phyloP scores from a whole-genome alignment of 768 basidiomycete genomes.

The Tylopilus plumbeoviolaceoides region DNA sequence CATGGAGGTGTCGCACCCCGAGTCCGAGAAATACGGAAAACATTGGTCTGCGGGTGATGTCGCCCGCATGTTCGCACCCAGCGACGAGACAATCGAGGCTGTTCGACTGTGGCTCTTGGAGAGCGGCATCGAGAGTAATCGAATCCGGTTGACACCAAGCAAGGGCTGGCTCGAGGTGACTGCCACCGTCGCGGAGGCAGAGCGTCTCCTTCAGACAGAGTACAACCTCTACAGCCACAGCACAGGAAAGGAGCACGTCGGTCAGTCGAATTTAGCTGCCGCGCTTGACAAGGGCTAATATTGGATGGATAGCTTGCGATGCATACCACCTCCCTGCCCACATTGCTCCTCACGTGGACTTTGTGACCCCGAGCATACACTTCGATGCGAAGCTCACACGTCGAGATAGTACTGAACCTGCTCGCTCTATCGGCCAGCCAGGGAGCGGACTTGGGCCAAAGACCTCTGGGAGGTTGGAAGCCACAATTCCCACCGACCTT shows the following conservation, averaged over 20 bases:
- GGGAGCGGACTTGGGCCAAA: too few species aligned
- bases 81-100: constrained; percentile 20
- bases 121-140: constrained; percentile 22
- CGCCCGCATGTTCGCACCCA: constrained; percentile 27
- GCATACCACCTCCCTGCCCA: constrained; percentile 32
- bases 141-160: constrained; percentile 18
- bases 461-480: too few species aligned
- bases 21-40: constrained; percentile 29
- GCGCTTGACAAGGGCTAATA: background rate
- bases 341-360: constrained; percentile 30
- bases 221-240: constrained; percentile 32
- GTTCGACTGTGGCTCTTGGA: constrained; percentile 29
- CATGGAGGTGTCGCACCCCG: constrained; percentile 33
- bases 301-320: constrained; percentile 25
- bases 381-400: constrained; percentile 26
- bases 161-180: constrained; percentile 28
- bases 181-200: constrained; percentile 22
- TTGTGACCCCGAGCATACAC: constrained; percentile 32
- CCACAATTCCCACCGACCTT: too few species aligned
- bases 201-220: constrained; percentile 31
- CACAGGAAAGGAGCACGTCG: constrained; percentile 24
- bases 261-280: background rate
- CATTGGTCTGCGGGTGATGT: constrained; percentile 31
- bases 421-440: constrained; percentile 14
- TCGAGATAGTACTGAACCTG: constrained; percentile 11